These are phyloP conservation scores for Solanum clarkiae DNA, from an alignment of 257 asterid genomes.

Conservation along the genomic window DNA sequence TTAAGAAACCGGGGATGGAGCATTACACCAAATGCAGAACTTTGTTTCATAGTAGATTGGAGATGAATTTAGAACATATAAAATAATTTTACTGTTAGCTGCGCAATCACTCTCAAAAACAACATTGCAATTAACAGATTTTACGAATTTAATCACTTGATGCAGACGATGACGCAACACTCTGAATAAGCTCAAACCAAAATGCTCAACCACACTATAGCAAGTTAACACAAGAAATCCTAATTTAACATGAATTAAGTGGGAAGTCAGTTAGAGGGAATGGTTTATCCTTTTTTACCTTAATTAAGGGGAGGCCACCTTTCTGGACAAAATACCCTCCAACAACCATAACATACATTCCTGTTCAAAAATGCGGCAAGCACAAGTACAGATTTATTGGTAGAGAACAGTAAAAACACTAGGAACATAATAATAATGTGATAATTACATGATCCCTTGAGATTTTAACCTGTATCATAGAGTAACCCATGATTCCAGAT, in stretches of 20 bases:
- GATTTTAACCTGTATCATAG: neutral
- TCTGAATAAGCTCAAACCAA: neutral
- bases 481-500: neutral
- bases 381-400: neutral
- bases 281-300: constrained; percentile 25
- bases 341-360: constrained; percentile 87
- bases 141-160: neutral
- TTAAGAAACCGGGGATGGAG: neutral
- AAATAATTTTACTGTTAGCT: neutral
- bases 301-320: constrained; percentile 39
- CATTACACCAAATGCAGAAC: neutral
- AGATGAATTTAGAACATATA: neutral
- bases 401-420: neutral
- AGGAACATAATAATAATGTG: neutral
- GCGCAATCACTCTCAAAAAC: neutral
- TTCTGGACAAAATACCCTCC: constrained; percentile 39
- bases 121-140: neutral
- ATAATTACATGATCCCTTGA: neutral
- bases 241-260: neutral
- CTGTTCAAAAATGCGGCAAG: constrained; percentile 13
- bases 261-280: neutral
- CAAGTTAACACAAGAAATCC: neutral
- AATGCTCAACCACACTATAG: neutral
- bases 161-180: neutral
- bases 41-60: neutral